Percentiles rank a stretch among this genome's conserved stretches.
phyloP scores from a whole-genome alignment of 2,329 filamentous ascomycete species.

The Purpureocillium takamizusanense region DNA sequence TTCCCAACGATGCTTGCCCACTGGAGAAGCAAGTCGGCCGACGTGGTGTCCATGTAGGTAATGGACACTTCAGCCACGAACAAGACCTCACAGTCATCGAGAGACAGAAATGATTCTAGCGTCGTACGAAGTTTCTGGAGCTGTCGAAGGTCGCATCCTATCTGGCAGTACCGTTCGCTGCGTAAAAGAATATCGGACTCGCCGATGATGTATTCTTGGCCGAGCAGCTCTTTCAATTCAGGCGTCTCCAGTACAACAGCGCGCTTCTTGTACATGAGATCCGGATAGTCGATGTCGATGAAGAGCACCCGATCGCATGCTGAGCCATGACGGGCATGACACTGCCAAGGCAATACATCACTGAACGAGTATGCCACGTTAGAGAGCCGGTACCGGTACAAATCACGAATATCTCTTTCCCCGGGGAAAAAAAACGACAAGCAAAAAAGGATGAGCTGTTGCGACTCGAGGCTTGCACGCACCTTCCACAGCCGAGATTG shows the following conservation, averaged over 20 bases:
- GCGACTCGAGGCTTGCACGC: constrained; percentile 39
- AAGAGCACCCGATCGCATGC: constrained; percentile 55
- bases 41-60: constrained; percentile 74
- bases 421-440: no score
- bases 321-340: constrained; percentile 56
- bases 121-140: constrained; percentile 49
- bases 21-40: constrained; percentile 63
- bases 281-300: constrained; percentile 78
- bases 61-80: constrained; percentile 87
- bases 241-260: constrained; percentile 55
- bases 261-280: constrained; percentile 68
- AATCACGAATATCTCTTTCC: no score
- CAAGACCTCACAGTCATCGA: constrained; percentile 54
- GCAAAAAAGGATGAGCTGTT: no score
- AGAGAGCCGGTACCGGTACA: no score
- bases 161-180: constrained; percentile 64
- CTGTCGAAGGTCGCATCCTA: constrained; percentile 74
- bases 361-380: constrained; percentile 30
- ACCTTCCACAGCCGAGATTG: constrained; percentile 88
- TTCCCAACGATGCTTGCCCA: constrained; percentile 68
- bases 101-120: constrained; percentile 48
- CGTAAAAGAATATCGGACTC: constrained; percentile 29
- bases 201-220: constrained; percentile 19
- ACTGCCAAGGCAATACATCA: constrained; percentile 81
- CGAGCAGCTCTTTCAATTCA: constrained; percentile 38